Evolutionary conservation across 768 basidiomycete genomes (phyloP), one percentile per base, ranked within the genome.

Genomic region (Kwoniella pini): DNA sequence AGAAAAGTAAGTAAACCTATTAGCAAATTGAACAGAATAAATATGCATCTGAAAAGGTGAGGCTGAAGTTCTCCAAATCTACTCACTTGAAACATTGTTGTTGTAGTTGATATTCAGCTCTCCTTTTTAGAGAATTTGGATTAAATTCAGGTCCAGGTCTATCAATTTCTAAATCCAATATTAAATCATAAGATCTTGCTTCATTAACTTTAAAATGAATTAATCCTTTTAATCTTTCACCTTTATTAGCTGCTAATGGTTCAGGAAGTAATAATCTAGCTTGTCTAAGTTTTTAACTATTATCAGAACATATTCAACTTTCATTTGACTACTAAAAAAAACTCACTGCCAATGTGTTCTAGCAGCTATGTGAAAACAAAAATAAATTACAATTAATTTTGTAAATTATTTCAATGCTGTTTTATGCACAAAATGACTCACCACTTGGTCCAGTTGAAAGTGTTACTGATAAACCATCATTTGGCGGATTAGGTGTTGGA

Each of bases 321-420:
- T n/a, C n/a, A n/a, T n/a, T n/a, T n/a, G n/a, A n/a, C n/a, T n/a
- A n/a, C n/a, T n/a, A n/a, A n/a, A n/a, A n/a, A n/a, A 28, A 15
- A 68, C 71, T 58, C 36, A 73, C 72, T 78, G 77, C 77, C 77
- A 78, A 57, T 78, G 77, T 31, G 77, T 78, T 26, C 77, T 64
- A n/a, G 74, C 38, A 4, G 71, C 72, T 70, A 43, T n/a, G 33
- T 42, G 26, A 50, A 24, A 11, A 51, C 33, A 21, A n/a, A n/a
- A n/a, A n/a, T n/a, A n/a, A n/a, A n/a, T n/a, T n/a, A n/a, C n/a
- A n/a, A n/a, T n/a, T n/a, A n/a, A n/a, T n/a, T n/a, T n/a, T n/a
- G n/a, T n/a, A n/a, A n/a, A n/a, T n/a, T n/a, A n/a, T n/a, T n/a
- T n/a, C n/a, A n/a, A n/a, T n/a, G n/a, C n/a, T n/a, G n/a, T n/a